Conservation (phyloP, 1,284 basidiomycete genomes). For the Boletus calvinii region DNA sequence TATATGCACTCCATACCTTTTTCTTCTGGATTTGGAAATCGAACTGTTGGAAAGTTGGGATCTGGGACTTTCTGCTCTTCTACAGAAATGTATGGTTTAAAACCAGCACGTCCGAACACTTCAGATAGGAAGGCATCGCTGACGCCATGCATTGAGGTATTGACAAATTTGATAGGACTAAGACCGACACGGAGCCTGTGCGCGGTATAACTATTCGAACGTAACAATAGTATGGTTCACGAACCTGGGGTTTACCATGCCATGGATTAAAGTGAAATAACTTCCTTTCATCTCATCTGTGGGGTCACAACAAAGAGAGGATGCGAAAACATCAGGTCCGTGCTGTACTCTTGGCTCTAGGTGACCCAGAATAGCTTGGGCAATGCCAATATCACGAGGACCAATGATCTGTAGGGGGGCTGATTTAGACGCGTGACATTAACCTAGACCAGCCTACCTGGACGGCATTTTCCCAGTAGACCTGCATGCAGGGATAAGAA, state of each 20-base stretch:
- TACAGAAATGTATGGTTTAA: conserved; percentile 60
- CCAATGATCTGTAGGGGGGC: conserved; percentile 62
- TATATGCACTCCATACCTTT: conserved; percentile 50
- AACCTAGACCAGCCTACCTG: conserved; percentile 47
- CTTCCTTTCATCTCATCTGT: conserved; percentile 57
- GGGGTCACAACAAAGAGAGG: conserved; percentile 48
- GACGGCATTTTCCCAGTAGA: conserved; percentile 84
- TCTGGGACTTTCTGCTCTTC: conserved; percentile 66
- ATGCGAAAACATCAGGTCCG: conserved; percentile 32
- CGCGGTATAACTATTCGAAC: not conserved
- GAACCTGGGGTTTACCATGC: conserved; percentile 46
- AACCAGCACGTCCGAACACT: conserved; percentile 60
- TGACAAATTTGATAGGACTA: conserved; percentile 56
- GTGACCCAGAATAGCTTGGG: conserved; percentile 60
- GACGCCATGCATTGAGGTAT: conserved; percentile 88
- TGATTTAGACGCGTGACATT: not conserved
- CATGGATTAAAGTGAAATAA: conserved; percentile 55
- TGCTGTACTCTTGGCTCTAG: conserved; percentile 56
- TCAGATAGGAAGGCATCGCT: conserved; percentile 59
- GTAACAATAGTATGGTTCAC: conserved; percentile 8
- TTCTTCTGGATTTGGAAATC: conserved; percentile 86
- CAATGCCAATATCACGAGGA: conserved; percentile 78
- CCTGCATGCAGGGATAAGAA: conserved; percentile 40
- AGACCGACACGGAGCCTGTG: conserved; percentile 13
- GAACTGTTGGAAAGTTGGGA: conserved; percentile 81